A percentile compares a stretch with the other conserved stretches of the same genome.
Evolutionary conservation across 257 asterid species (phyloP).

Genomic region (Rehmannia glutinosa): DNA sequence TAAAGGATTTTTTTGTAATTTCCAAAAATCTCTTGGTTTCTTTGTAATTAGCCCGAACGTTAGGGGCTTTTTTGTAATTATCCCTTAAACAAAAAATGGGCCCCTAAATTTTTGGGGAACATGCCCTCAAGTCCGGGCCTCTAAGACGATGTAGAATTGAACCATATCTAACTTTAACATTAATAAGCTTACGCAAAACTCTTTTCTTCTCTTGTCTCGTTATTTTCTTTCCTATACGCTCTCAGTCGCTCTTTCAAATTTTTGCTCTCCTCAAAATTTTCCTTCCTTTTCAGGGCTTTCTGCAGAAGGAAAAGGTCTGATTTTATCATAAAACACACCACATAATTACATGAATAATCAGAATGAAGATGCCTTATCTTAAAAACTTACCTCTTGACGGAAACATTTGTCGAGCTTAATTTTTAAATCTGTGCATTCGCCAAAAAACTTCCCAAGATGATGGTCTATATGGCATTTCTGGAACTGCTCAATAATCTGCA

Average conservation of each 20-base stretch:
- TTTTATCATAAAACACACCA: not conserved
- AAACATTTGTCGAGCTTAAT: constrained; percentile 73
- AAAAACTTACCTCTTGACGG: constrained; percentile 67
- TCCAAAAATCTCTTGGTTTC: no score
- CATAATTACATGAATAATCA: not conserved
- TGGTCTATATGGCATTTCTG: constrained; percentile 79
- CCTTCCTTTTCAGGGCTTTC: constrained; percentile 84
- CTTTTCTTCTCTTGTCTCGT: constrained; percentile 12
- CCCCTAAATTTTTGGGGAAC: no score
- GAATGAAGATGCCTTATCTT: not conserved
- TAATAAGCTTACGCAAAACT: constrained; percentile 1
- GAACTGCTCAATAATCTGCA: constrained; percentile 70
- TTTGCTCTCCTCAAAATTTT: constrained; percentile 85
- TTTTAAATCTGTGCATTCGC: constrained; percentile 75
- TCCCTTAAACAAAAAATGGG: no score
- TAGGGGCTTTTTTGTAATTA: no score
- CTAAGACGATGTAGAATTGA: no score
- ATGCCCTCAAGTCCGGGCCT: no score
- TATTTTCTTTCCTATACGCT: constrained; percentile 24
- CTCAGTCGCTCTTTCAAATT: constrained; percentile 36
- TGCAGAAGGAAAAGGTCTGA: constrained; percentile 18
- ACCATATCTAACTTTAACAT: no score
- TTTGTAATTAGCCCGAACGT: no score
- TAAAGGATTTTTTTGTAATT: no score
- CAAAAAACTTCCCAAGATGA: constrained; percentile 75